Evolutionary conservation across 305 asterid species (phyloP).

Genomic region (Fraxinus sp.): DNA sequence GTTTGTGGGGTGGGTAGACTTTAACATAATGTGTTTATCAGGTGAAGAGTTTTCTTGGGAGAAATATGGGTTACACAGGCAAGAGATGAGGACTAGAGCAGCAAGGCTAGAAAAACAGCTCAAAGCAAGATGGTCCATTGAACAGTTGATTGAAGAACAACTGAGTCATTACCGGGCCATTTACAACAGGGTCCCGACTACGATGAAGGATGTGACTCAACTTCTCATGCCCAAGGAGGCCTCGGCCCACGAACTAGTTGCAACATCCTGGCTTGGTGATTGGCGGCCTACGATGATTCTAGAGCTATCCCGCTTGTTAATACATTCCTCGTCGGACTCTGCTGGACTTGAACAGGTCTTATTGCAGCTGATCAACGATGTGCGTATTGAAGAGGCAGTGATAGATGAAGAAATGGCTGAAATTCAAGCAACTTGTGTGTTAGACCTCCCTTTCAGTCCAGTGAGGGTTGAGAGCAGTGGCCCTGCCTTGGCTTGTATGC

Average conservation of each 20-base stretch:
- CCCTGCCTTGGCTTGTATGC: slow-evolving; percentile 34
- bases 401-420: slow-evolving; percentile 88
- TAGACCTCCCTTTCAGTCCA: slow-evolving; percentile 66
- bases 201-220: slow-evolving; percentile 51
- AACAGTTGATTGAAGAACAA: slow-evolving; percentile 64
- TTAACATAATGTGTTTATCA: slow-evolving; percentile 19
- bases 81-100: slow-evolving; percentile 58
- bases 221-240: slow-evolving; percentile 68
- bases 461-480: slow-evolving; percentile 16
- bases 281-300: slow-evolving; percentile 86
- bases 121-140: slow-evolving; percentile 63
- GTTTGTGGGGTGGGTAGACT: background rate
- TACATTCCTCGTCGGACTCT: slow-evolving; percentile 45
- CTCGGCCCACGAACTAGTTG: slow-evolving; percentile 61
- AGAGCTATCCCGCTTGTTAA: slow-evolving; percentile 51
- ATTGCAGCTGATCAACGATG: slow-evolving; percentile 54
- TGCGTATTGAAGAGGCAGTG: slow-evolving; percentile 77
- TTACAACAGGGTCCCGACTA: slow-evolving; percentile 47
- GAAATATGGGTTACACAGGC: slow-evolving; percentile 62
- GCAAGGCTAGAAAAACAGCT: slow-evolving; percentile 71
- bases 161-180: slow-evolving; percentile 51
- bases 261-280: slow-evolving; percentile 77
- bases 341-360: slow-evolving; percentile 42
- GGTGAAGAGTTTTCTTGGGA: slow-evolving; percentile 49
- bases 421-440: slow-evolving; percentile 71